phyloP scores from a whole-genome alignment of 2,329 filamentous ascomycete species.

The Xylaria sp. region DNA sequence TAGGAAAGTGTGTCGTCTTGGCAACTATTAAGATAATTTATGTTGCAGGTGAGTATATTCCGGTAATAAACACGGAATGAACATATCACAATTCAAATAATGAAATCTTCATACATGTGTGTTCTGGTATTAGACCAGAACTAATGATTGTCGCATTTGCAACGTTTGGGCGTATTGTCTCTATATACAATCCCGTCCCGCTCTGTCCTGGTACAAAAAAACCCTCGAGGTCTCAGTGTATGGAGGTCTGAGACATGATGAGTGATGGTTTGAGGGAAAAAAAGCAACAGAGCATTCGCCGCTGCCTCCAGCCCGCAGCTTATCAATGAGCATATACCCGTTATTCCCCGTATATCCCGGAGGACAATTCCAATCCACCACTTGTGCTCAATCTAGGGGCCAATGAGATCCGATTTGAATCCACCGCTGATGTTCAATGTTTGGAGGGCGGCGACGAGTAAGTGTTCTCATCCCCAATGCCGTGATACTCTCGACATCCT shows the following conservation, averaged over 20 bases:
- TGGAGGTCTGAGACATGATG: background rate
- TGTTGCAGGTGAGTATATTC: background rate
- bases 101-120: background rate
- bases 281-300: constrained; percentile 14
- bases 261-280: background rate
- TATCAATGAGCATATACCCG: background rate
- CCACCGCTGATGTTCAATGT: background rate
- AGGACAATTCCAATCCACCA: background rate
- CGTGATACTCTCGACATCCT: too few species aligned
- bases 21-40: background rate
- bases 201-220: constrained; percentile 18
- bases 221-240: constrained; percentile 4
- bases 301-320: constrained; percentile 3
- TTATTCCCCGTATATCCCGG: background rate
- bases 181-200: background rate
- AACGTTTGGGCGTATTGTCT: background rate
- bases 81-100: background rate
- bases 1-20: background rate
- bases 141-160: background rate
- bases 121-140: background rate
- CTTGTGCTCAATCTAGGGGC: background rate
- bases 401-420: background rate
- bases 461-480: background rate
- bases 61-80: background rate
- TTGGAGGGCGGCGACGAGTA: background rate